Evolutionary conservation across 2,329 filamentous ascomycete genomes (phyloP).

Genomic region (Xylaria sp.): DNA sequence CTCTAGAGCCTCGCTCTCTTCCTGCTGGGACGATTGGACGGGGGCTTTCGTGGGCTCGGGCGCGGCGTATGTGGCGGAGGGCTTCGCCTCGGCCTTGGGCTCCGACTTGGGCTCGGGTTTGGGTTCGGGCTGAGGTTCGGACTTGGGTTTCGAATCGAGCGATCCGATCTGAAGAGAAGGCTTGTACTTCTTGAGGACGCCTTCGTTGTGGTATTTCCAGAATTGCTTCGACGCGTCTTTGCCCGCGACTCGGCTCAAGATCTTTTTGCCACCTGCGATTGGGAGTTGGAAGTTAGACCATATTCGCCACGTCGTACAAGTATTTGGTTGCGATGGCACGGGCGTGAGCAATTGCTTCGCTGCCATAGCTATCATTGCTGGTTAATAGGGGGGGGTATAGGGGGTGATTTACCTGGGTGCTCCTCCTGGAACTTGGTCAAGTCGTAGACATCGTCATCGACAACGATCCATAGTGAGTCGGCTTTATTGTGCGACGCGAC

Average conservation of each 20-base stretch:
- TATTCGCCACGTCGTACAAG: neutral
- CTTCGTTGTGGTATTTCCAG: conserved; percentile 84
- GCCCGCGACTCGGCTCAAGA: conserved; percentile 70
- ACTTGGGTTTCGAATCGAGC: conserved; percentile 81
- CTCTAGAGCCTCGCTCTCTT: conserved; percentile 80
- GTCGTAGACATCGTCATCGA: conserved; percentile 97
- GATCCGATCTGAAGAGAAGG: conserved; percentile 83
- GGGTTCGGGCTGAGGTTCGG: conserved; percentile 64
- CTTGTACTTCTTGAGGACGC: conserved; percentile 88
- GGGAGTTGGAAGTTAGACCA: conserved; percentile 14
- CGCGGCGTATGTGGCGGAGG: conserved; percentile 62
- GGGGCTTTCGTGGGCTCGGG: conserved; percentile 51
- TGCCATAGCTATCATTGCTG: neutral
- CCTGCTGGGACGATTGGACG: conserved; percentile 51
- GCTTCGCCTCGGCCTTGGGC: conserved; percentile 61
- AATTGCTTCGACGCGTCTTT: conserved; percentile 76
- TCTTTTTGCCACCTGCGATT: conserved; percentile 70
- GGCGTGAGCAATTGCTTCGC: neutral
- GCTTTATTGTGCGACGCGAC: conserved; percentile 93
- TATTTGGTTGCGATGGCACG: neutral
- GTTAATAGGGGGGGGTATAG: neutral
- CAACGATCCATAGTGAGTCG: conserved; percentile 86
- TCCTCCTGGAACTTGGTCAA: conserved; percentile 88
- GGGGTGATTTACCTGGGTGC: conserved; percentile 74
- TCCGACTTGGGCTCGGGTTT: conserved; percentile 64